Evolutionary conservation across 352 stramenopile species (phyloP).

Genomic region (Poterioochromonas sp.): DNA sequence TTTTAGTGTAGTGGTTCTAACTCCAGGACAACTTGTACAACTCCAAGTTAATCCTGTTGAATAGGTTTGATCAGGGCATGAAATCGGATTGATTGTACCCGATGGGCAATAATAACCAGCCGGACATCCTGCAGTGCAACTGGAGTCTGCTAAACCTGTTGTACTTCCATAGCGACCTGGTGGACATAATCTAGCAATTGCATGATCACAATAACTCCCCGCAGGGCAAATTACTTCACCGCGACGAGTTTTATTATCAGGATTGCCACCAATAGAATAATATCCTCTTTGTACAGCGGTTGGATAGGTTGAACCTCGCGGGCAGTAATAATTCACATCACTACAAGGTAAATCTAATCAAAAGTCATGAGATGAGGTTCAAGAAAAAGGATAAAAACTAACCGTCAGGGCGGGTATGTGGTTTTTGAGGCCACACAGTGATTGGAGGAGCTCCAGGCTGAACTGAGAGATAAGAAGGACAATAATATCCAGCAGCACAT

Average conservation of each 20-base stretch:
- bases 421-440: neutral
- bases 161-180: conserved; percentile 66
- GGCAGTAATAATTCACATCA: conserved; percentile 20
- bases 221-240: conserved; percentile 50
- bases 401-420: neutral
- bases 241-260: conserved; percentile 4
- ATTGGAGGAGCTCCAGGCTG: neutral
- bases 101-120: conserved; percentile 55
- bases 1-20: neutral
- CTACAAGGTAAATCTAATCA: neutral
- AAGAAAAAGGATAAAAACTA: neutral
- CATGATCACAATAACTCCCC: conserved; percentile 57
- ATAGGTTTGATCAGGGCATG: conserved; percentile 48
- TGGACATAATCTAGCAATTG: conserved; percentile 48
- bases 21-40: conserved; percentile 24
- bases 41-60: neutral
- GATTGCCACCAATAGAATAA: neutral
- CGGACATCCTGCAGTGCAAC: conserved; percentile 38
- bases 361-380: neutral
- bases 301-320: neutral
- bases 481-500: conserved; percentile 61
- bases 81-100: conserved; percentile 50
- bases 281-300: neutral
- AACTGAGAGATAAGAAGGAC: conserved; percentile 29
- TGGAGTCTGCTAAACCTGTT: conserved; percentile 44